Conservation (phyloP, 2,329 filamentous ascomycete species). For the Pezizomycotina sp. region DNA sequence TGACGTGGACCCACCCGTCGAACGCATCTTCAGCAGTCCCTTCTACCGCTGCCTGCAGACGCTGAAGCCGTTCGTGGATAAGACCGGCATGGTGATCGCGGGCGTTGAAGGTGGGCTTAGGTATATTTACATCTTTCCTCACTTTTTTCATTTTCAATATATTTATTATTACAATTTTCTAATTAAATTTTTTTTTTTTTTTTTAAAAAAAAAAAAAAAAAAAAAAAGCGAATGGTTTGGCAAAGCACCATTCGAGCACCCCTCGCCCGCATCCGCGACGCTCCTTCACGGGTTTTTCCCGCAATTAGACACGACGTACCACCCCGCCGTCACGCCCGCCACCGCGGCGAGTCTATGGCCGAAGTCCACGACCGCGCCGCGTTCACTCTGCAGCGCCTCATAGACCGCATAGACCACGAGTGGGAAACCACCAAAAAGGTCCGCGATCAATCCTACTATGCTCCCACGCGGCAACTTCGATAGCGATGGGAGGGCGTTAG, state of each 20-base stretch:
- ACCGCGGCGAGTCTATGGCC: constrained; percentile 60
- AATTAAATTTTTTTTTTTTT: background rate
- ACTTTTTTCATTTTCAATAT: background rate
- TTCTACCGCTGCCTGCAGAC: constrained; percentile 84
- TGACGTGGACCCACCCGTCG: constrained; percentile 32
- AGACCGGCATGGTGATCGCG: constrained; percentile 27
- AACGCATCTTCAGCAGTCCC: constrained; percentile 63
- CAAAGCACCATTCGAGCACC: constrained; percentile 68
- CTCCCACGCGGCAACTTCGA: constrained; percentile 78
- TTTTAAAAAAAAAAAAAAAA: too few relatives aligned
- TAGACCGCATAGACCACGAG: constrained; percentile 51
- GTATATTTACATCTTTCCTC: constrained; percentile 6
- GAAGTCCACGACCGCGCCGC: constrained; percentile 68
- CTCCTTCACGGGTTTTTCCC: constrained; percentile 54
- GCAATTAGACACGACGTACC: constrained; percentile 37
- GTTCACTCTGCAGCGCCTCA: constrained; percentile 50
- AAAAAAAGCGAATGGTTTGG: constrained; percentile 76
- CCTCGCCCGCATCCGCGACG: constrained; percentile 49
- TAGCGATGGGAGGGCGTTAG: constrained; percentile 58
- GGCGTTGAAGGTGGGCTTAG: constrained; percentile 27
- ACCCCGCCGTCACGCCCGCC: constrained; percentile 50
- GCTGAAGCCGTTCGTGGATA: constrained; percentile 49
- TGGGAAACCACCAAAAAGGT: constrained; percentile 30
- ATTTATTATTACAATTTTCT: background rate
- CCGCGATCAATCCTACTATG: constrained; percentile 59